phyloP scores from a whole-genome alignment of 2,329 filamentous ascomycete genomes.

The Ophiostoma novo-ulmi region DNA sequence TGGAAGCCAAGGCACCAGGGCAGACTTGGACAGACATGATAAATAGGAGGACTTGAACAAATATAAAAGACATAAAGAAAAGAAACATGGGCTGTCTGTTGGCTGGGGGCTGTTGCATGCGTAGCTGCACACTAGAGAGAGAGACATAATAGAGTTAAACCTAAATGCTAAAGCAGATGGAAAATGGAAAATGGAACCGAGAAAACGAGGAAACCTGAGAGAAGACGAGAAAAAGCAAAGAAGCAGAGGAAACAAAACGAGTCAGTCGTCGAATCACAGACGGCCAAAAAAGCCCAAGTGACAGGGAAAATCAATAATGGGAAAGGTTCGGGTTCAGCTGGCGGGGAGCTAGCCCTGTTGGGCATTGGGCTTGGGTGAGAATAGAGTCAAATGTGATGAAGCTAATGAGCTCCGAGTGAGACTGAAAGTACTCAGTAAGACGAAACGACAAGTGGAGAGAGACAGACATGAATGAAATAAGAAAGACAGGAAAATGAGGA shows the following conservation, averaged over 20 bases:
- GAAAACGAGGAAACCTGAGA: neutral
- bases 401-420: neutral
- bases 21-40: neutral
- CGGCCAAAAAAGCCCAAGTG: conserved; percentile 7
- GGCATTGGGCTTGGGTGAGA: neutral
- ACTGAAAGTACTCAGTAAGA: neutral
- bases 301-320: conserved; percentile 4
- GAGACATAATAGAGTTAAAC: conserved; percentile 5
- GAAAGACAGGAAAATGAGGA: neutral
- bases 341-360: conserved; percentile 1
- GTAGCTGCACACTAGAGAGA: neutral
- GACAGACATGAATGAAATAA: neutral
- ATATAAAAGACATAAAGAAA: neutral
- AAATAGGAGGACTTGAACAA: neutral
- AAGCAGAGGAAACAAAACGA: neutral
- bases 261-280: neutral
- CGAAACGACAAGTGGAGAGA: neutral
- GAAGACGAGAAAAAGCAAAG: neutral
- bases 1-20: neutral
- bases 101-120: neutral
- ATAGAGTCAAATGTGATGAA: neutral
- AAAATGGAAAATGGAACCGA: neutral
- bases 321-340: conserved; percentile 4
- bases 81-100: neutral
- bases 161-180: neutral